Percentiles rank a stretch among this genome's conserved stretches.
Conservation (phyloP, 2,329 filamentous ascomycete species). For the Diaporthe destruens region DNA sequence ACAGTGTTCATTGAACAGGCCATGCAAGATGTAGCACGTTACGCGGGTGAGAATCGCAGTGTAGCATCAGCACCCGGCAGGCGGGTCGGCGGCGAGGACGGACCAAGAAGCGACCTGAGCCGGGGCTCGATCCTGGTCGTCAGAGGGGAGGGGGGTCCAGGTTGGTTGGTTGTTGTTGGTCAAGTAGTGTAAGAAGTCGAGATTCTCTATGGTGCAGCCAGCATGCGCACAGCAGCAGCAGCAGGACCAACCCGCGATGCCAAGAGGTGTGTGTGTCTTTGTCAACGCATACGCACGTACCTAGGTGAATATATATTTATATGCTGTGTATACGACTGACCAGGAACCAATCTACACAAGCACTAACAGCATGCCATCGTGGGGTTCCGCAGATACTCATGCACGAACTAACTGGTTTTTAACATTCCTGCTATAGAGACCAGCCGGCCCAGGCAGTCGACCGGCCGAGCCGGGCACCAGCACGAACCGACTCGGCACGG, state of each 20-base stretch:
- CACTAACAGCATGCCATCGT: neutral
- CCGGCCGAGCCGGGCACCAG: neutral
- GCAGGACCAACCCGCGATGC: neutral
- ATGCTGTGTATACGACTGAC: neutral
- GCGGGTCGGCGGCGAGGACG: slow-evolving; percentile 16
- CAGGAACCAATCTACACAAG: neutral
- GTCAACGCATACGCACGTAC: too few species aligned
- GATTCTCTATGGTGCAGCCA: neutral
- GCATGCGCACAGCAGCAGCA: neutral
- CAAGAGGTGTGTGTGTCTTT: neutral
- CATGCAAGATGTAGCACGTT: neutral
- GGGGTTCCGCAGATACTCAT: neutral
- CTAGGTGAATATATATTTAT: too few species aligned
- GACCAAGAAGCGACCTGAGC: slow-evolving; percentile 4
- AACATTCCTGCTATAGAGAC: neutral
- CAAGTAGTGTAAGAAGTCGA: neutral
- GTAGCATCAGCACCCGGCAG: neutral
- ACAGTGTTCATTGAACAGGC: neutral
- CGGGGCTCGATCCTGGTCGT: too few species aligned
- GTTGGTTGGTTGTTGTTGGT: neutral
- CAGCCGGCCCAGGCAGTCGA: neutral
- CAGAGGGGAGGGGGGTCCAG: too few species aligned
- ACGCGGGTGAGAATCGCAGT: neutral
- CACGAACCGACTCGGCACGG: slow-evolving; percentile 28
- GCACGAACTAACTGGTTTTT: neutral